phyloP scores from a whole-genome alignment of 2,329 filamentous ascomycete species.

The Ceratocystis harringtonii region DNA sequence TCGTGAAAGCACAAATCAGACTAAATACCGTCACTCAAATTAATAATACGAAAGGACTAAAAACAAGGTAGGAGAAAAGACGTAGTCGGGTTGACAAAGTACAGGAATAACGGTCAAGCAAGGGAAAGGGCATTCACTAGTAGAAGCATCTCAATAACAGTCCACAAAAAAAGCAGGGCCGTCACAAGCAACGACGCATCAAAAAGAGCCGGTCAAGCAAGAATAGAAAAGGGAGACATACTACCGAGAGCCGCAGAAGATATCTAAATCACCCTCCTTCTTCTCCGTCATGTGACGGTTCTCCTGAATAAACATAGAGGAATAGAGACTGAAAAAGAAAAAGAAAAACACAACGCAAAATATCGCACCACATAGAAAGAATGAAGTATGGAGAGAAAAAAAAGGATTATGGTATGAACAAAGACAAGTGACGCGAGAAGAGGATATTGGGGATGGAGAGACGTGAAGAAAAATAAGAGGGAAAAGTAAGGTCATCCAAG shows the following conservation, averaged over 20 bases:
- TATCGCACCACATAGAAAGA: conserved; percentile 4
- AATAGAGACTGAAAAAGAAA: conserved; percentile 18
- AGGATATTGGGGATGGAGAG: conserved; percentile 7
- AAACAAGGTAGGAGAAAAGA: background rate
- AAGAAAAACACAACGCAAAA: conserved; percentile 14
- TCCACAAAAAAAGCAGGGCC: conserved; percentile 4
- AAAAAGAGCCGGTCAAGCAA: background rate
- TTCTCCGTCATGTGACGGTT: conserved; percentile 20
- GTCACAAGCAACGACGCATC: conserved; percentile 17
- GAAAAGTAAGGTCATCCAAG: conserved; percentile 15
- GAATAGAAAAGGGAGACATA: background rate
- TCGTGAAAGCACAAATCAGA: too few relatives aligned
- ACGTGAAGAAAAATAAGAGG: conserved; percentile 5
- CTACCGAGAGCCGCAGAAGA: conserved; percentile 23
- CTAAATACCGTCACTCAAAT: background rate
- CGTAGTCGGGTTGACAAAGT: background rate
- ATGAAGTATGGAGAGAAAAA: conserved; percentile 9
- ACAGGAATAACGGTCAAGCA: background rate
- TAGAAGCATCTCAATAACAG: conserved; percentile 8
- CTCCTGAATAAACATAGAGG: conserved; percentile 17
- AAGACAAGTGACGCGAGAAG: conserved; percentile 15
- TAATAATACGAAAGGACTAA: background rate
- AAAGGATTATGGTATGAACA: conserved; percentile 18
- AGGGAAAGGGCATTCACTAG: background rate
- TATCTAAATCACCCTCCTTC: conserved; percentile 27